Evolutionary conservation across 2,329 filamentous ascomycete species (phyloP).

Genomic region (Hypoxylon sp.): DNA sequence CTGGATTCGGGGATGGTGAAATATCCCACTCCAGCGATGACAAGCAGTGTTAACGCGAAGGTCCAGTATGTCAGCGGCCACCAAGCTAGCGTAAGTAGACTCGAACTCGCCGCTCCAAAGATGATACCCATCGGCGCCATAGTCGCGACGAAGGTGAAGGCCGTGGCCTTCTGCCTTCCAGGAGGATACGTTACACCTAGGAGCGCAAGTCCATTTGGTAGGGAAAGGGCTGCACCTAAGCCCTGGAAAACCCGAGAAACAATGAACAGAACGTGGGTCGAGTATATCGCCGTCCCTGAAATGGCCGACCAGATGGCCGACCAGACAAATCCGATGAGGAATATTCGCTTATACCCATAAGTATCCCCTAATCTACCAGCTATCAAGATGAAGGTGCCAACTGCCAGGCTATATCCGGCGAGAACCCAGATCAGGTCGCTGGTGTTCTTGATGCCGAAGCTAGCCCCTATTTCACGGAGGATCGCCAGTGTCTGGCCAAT

Average conservation of each 20-base stretch:
- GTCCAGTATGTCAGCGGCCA: constrained; percentile 67
- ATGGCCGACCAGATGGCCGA: constrained; percentile 68
- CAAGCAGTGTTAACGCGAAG: constrained; percentile 56
- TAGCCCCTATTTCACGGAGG: constrained; percentile 63
- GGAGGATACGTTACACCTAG: constrained; percentile 71
- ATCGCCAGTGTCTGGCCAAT: constrained; percentile 65
- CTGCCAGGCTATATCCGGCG: constrained; percentile 69
- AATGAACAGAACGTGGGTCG: constrained; percentile 58
- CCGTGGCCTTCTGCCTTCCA: constrained; percentile 71
- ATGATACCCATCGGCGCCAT: constrained; percentile 64
- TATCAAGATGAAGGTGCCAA: constrained; percentile 71
- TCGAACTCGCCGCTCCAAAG: constrained; percentile 59
- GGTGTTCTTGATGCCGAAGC: constrained; percentile 61
- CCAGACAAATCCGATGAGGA: constrained; percentile 69
- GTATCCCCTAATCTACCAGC: constrained; percentile 70
- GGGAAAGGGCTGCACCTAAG: constrained; percentile 72
- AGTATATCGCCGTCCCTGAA: constrained; percentile 62
- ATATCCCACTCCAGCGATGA: constrained; percentile 53
- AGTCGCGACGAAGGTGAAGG: constrained; percentile 67
- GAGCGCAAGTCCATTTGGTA: constrained; percentile 76
- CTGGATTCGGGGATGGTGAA: constrained; percentile 56
- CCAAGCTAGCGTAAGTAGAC: constrained; percentile 59
- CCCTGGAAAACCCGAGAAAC: constrained; percentile 70
- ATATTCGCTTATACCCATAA: constrained; percentile 70
- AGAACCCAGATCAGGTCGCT: constrained; percentile 70